A percentile compares a stretch with the other conserved stretches of the same genome.
Conservation (phyloP, 2,329 filamentous ascomycete genomes). For the Colletotrichum incanum region DNA sequence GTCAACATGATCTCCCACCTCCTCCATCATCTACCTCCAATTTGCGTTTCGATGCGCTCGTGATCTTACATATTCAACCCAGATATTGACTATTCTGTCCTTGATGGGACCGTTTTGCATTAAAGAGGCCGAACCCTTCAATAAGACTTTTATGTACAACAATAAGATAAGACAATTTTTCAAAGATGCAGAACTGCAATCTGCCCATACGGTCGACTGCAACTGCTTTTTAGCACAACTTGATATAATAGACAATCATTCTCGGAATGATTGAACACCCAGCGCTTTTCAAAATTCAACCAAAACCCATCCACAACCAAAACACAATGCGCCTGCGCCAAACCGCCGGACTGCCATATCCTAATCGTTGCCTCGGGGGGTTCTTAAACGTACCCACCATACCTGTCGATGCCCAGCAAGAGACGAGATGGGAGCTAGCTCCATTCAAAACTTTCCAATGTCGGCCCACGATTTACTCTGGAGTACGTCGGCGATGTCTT, state of each 20-base stretch:
- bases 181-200: not conserved
- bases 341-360: not conserved
- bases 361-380: not conserved
- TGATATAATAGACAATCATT: not conserved
- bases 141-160: no score
- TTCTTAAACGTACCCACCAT: not conserved
- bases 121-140: not conserved
- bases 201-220: not conserved
- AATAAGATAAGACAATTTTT: not conserved
- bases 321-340: slow-evolving; percentile 13
- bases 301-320: not conserved
- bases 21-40: no score
- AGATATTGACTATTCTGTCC: not conserved
- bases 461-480: slow-evolving; percentile 58
- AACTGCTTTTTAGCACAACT: not conserved
- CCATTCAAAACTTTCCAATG: slow-evolving; percentile 45
- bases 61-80: not conserved
- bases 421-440: not conserved
- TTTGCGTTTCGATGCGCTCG: not conserved
- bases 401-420: not conserved
- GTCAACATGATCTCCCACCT: not conserved
- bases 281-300: not conserved
- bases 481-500: slow-evolving; percentile 58
- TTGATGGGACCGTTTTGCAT: no score
- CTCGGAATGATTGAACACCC: not conserved